Conservation (phyloP, 2,329 filamentous ascomycete genomes). For the Diaporthe humulicola region DNA sequence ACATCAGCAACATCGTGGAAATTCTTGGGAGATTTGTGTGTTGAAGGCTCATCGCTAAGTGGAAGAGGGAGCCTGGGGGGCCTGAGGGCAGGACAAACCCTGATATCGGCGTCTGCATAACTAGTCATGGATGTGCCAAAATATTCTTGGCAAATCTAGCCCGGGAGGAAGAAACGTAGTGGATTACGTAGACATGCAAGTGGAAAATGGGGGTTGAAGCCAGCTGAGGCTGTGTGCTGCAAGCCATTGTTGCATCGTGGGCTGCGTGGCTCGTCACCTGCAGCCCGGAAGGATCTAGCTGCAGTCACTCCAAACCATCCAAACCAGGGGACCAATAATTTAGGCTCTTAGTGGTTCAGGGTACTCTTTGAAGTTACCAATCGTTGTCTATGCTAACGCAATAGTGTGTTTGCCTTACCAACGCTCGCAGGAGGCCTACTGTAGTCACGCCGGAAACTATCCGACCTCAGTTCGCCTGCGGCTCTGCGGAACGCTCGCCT, state of each 20-base stretch:
- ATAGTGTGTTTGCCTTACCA: not conserved
- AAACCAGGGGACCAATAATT: not conserved
- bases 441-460: not conserved
- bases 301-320: not conserved
- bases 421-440: not conserved
- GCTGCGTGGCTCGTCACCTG: not conserved
- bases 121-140: not conserved
- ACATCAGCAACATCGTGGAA: not conserved
- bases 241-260: not conserved
- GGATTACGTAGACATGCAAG: not conserved
- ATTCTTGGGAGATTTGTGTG: not conserved
- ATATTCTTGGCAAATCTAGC: not conserved
- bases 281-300: not conserved
- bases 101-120: not conserved
- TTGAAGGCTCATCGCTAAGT: not conserved
- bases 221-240: conserved; percentile 1
- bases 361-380: not conserved
- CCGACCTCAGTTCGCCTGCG: not conserved
- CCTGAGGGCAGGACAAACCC: not conserved
- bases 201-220: not conserved
- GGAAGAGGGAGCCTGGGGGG: not conserved
- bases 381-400: not conserved
- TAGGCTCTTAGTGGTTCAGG: not conserved
- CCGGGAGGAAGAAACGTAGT: not conserved
- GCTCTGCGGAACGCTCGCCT: not conserved